Conservation (phyloP, 805 yeast genomes). For the Saccharomycopsis babjevae region DNA sequence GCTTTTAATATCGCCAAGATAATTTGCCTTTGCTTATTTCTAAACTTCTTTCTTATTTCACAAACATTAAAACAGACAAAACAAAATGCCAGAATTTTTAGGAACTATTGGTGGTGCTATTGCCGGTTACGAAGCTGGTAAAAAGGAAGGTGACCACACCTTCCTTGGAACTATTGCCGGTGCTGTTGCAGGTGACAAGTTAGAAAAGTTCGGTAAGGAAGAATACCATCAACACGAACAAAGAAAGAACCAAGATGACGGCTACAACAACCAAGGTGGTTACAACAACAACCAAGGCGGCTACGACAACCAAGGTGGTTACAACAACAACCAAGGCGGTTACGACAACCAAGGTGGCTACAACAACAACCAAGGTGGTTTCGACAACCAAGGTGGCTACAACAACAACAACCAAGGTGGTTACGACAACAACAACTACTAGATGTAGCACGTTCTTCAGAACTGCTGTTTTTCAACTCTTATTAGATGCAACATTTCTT, state of each 20-base stretch:
- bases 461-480: not conserved
- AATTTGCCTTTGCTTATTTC: too few species aligned
- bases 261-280: not conserved
- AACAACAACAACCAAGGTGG: not conserved
- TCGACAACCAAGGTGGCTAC: not conserved
- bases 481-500: not conserved
- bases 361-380: not conserved
- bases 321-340: not conserved
- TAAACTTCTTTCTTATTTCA: too few species aligned
- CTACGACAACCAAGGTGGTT: not conserved
- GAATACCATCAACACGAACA: not conserved
- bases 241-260: not conserved
- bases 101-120: constrained; percentile 1
- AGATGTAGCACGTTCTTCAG: not conserved
- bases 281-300: not conserved
- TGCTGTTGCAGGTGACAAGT: constrained; percentile 1
- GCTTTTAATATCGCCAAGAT: too few species aligned
- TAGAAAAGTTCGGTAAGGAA: constrained; percentile 1
- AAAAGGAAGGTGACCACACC: not conserved
- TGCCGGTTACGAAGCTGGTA: constrained; percentile 1
- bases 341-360: not conserved
- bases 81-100: constrained; percentile 1
- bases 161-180: not conserved
- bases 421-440: not conserved
- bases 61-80: not conserved